Base-by-base conservation (phyloP, 768 basidiomycete genomes). In the Hemileccinum rubropunctum region DNA sequence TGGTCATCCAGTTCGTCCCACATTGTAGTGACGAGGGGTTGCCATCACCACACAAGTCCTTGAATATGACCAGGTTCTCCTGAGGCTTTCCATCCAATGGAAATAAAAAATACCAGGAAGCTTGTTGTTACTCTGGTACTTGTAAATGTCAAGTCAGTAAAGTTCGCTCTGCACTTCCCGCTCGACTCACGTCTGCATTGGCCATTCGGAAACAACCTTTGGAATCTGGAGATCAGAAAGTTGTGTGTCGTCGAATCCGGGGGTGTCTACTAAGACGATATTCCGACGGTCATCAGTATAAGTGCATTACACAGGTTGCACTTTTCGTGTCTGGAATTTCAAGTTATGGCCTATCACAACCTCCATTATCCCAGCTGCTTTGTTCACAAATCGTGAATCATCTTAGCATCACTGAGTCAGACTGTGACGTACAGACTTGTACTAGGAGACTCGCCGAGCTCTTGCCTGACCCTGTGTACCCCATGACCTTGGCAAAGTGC, bases 11-110 rank as follows among this genome's bases (percentile, higher is more conserved):
- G 30, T 17, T 57, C 43, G 13, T 58, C 57, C 57, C 57, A 58
- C 58, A 58, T 59, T 7, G 58, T 59, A 1, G 58, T 57, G 26
- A 60, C 58, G 15, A 59, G 51, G 37, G 9, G 35, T 39, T 52
- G 4, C 9, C 11, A 0, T 48, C 18, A 11, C 58, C 58, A 6
- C 58, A 59, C 34, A 59, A 21, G 12, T 45, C 47, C 15, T 21
- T 45, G 36, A 57, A 56, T 18, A 57, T 46, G 1, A 21, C 10
- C 6, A 57, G 17, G 32, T 49, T 59, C 33, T 41, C 47, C 27
- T 41, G 30, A 38, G 58, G 42, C 2, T 47, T 49, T 28, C 58
- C 58, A 11, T 27, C 30, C 27, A 57, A 34, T 58, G 58, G 34
- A 51, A 39, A 36, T 57, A 57, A 27, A 57, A 35, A 9, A 57